These are phyloP conservation scores for Cladochytrium replicatum DNA, from an alignment of 192 early-diverging fungal genomes.

Conservation along the genomic window DNA sequence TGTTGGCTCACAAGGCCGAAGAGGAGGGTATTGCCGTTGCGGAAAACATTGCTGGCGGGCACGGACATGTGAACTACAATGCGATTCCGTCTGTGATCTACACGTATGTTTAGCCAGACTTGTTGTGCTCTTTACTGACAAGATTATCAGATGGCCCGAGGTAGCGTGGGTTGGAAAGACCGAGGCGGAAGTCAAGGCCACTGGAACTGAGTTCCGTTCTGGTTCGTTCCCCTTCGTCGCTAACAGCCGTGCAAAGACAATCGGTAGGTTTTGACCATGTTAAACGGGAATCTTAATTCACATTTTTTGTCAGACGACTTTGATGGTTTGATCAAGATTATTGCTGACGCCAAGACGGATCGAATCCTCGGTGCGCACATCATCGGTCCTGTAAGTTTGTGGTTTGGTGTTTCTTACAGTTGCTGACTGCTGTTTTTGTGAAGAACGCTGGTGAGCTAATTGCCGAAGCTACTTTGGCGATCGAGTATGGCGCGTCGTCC, in stretches of 20 bases:
- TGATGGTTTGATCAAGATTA: constrained; percentile 93
- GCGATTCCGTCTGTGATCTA: constrained; percentile 97
- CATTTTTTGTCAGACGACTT: constrained; percentile 46
- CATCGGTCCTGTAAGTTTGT: constrained; percentile 65
- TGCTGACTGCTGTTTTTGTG: constrained; percentile 1
- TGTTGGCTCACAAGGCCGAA: constrained; percentile 99
- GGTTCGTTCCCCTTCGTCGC: constrained; percentile 92
- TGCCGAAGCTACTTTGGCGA: constrained; percentile 90
- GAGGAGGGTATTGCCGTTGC: constrained; percentile 97
- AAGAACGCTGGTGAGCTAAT: constrained; percentile 98
- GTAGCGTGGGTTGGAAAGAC: constrained; percentile 98
- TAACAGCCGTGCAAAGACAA: constrained; percentile 97
- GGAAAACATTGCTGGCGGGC: constrained; percentile 81
- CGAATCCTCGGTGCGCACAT: constrained; percentile 96
- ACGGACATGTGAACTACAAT: constrained; percentile 98
- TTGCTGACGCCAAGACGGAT: constrained; percentile 91
- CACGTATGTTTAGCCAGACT: constrained; percentile 21
- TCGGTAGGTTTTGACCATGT: constrained; percentile 28
- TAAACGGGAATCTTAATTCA: neutral
- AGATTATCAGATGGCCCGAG: constrained; percentile 74
- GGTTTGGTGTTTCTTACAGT: neutral
- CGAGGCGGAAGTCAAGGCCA: constrained; percentile 85
- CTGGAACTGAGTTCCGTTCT: constrained; percentile 76
- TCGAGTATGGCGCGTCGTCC: constrained; percentile 96
- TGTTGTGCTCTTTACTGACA: constrained; percentile 9